Evolutionary conservation across 2,329 filamentous ascomycete species (phyloP).

Genomic region (Dactylonectria macrodidyma): DNA sequence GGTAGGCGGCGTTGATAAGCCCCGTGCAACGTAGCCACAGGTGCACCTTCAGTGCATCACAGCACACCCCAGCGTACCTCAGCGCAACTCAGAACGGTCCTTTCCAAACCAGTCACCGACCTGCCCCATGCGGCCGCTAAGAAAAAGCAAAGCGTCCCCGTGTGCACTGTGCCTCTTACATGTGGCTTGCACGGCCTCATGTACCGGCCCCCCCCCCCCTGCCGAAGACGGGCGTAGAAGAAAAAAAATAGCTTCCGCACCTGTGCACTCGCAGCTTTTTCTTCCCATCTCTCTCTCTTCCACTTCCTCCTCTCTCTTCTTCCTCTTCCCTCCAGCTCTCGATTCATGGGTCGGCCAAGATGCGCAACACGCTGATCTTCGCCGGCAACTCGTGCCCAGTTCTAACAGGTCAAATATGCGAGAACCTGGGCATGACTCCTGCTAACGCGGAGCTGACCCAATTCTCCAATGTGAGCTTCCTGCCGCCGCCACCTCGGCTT

Average conservation of each 20-base stretch:
- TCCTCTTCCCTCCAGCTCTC: constrained; percentile 34
- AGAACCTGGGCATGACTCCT: constrained; percentile 76
- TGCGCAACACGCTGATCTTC: constrained; percentile 79
- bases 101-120: neutral
- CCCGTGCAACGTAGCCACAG: constrained; percentile 17
- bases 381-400: constrained; percentile 77
- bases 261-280: constrained; percentile 39
- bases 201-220: constrained; percentile 25
- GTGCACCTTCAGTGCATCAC: too few species aligned
- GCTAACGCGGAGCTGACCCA: constrained; percentile 77
- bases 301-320: constrained; percentile 36
- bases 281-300: constrained; percentile 34
- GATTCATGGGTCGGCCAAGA: constrained; percentile 55
- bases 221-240: constrained; percentile 26
- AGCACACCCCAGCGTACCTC: neutral
- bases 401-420: constrained; percentile 77
- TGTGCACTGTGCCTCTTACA: constrained; percentile 9
- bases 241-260: constrained; percentile 47
- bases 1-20: constrained; percentile 20
- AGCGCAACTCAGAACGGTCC: neutral
- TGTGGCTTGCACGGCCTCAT: constrained; percentile 28
- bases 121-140: constrained; percentile 12
- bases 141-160: constrained; percentile 17
- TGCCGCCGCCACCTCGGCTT: constrained; percentile 34
- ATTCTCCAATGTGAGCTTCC: constrained; percentile 76